Percentiles rank a stretch among this genome's conserved stretches.
Evolutionary conservation across 441 rosid species (phyloP).

Genomic region (Croton laevigatus): DNA sequence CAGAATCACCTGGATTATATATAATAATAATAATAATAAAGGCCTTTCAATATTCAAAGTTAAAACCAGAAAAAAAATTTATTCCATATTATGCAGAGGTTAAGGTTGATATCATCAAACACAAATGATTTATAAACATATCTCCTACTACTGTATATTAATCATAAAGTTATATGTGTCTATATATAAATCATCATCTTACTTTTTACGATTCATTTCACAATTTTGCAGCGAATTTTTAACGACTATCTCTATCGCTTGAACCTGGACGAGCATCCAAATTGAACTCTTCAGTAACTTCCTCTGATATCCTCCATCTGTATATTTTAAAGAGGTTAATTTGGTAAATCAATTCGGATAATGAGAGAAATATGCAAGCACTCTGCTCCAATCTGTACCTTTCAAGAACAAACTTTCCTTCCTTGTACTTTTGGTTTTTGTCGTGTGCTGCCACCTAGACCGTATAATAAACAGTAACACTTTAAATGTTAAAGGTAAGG

Average conservation of each 20-base stretch:
- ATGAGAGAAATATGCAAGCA: not conserved
- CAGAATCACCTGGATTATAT: not conserved
- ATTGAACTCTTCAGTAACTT: conserved; percentile 33
- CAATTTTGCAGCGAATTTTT: conserved; percentile 5
- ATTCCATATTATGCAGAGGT: too few species aligned
- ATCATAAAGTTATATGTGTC: too few species aligned
- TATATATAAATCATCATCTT: too few species aligned
- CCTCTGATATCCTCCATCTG: conserved; percentile 45
- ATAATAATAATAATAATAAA: too few species aligned
- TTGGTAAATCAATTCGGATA: not conserved
- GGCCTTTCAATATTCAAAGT: too few species aligned
- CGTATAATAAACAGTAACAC: not conserved
- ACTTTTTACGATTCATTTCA: too few species aligned
- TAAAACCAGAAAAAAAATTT: too few species aligned
- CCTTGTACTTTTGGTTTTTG: conserved; percentile 46
- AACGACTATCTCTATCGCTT: conserved; percentile 32
- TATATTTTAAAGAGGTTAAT: too few species aligned
- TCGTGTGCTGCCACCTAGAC: conserved; percentile 46
- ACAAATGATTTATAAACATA: too few species aligned
- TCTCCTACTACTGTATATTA: too few species aligned
- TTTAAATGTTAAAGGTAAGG: not conserved
- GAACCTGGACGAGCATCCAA: conserved; percentile 31
- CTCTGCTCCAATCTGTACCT: conserved; percentile 28
- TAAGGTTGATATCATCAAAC: too few species aligned
- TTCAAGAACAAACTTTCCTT: conserved; percentile 55